A percentile compares a stretch with the other conserved stretches of the same genome.
Evolutionary conservation across 1,139 yeast species (phyloP).

Genomic region (Arxiozyma bovina): DNA sequence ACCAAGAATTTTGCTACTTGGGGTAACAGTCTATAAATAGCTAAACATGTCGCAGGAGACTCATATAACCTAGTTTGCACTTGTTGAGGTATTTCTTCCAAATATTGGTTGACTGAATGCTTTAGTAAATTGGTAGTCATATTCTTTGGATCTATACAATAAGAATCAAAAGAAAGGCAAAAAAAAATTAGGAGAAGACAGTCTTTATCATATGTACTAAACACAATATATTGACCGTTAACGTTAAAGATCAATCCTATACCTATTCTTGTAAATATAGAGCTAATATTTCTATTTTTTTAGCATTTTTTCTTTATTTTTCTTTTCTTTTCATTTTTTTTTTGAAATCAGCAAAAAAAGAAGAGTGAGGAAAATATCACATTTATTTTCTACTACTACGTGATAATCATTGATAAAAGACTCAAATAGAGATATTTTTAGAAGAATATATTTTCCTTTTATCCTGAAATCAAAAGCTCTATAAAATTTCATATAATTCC

Average conservation of each 20-base stretch:
- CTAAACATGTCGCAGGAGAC: slow-evolving; percentile 88
- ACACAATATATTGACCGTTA: no score
- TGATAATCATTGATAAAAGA: background rate
- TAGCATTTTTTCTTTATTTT: background rate
- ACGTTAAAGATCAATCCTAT: no score
- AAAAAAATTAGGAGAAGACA: no score
- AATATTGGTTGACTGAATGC: slow-evolving; percentile 77
- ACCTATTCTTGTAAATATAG: background rate
- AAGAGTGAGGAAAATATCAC: background rate
- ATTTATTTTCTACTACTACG: background rate
- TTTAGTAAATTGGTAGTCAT: slow-evolving; percentile 45
- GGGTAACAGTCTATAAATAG: slow-evolving; percentile 80
- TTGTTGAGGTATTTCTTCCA: slow-evolving; percentile 79
- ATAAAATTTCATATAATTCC: no score
- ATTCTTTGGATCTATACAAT: background rate
- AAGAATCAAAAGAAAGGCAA: background rate
- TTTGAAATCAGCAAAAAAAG: no score
- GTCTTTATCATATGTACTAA: no score
- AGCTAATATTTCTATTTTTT: background rate
- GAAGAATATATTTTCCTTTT: background rate
- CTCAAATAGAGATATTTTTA: background rate
- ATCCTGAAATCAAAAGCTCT: background rate
- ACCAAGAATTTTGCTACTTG: slow-evolving; percentile 82
- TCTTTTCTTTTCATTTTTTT: no score
- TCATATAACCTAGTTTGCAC: slow-evolving; percentile 72